Evolutionary conservation across 331 rosid genomes (phyloP).

Genomic region (Quercus tomentella): DNA sequence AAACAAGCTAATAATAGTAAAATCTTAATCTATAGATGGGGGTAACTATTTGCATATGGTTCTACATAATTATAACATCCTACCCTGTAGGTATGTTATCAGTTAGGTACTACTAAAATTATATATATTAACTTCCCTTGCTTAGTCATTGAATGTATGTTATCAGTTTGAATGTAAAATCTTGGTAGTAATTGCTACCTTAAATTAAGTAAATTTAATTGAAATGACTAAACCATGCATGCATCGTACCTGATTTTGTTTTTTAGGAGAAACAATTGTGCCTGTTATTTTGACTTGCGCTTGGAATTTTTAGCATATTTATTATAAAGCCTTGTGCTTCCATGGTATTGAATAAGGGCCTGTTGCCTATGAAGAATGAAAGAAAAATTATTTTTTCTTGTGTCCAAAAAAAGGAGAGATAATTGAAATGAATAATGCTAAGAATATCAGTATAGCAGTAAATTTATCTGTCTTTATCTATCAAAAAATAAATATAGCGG

Average conservation of each 20-base stretch:
- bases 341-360: not conserved
- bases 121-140: not conserved
- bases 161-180: not conserved
- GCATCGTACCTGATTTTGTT: not conserved
- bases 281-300: not conserved
- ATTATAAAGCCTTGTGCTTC: not conserved
- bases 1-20: not conserved
- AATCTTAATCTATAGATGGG: not conserved
- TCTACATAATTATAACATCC: not conserved
- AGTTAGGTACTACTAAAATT: not conserved
- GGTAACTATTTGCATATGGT: not conserved
- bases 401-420: no score
- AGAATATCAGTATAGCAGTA: not conserved
- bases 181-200: not conserved
- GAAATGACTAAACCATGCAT: no score
- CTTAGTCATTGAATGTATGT: not conserved
- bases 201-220: not conserved
- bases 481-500: no score
- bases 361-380: no score
- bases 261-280: not conserved
- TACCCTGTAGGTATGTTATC: not conserved
- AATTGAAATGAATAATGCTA: no score
- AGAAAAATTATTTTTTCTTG: no score
- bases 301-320: conserved; percentile 1
- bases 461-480: no score